phyloP scores from a whole-genome alignment of 1,284 basidiomycete genomes.

The Ganoderma meredithae region DNA sequence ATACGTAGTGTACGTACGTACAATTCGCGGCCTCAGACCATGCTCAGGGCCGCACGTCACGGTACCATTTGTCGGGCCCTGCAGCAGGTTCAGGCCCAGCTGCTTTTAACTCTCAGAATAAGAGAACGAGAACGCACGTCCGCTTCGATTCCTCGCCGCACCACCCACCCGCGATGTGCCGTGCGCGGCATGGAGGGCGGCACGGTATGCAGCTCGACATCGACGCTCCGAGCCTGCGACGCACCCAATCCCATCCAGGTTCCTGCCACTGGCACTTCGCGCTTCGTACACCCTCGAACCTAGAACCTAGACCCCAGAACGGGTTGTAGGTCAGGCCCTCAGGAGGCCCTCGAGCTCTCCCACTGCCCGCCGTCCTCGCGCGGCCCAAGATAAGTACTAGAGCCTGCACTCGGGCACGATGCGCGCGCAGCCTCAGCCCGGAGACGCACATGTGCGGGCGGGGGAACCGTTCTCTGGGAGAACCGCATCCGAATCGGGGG shows the following conservation, averaged over 20 bases:
- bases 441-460: constrained; percentile 5
- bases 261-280: neutral
- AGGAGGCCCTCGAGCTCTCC: neutral
- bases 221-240: neutral
- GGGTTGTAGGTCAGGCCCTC: neutral
- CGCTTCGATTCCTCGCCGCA: constrained; percentile 2
- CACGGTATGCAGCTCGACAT: neutral
- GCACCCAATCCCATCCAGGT: neutral
- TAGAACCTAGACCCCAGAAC: neutral
- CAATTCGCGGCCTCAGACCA: neutral
- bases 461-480: constrained; percentile 1
- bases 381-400: constrained; percentile 3
- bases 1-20: neutral
- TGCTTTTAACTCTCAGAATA: neutral
- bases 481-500: neutral
- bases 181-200: neutral
- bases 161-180: neutral
- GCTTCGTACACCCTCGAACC: constrained; percentile 3
- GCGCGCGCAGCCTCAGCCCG: constrained; percentile 9
- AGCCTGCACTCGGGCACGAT: constrained; percentile 11
- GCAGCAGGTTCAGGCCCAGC: neutral
- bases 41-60: neutral
- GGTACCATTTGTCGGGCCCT: constrained; percentile 12
- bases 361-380: neutral
- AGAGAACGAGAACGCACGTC: neutral